Percentiles rank a stretch among this genome's conserved stretches.
phyloP scores from a whole-genome alignment of 2,329 filamentous ascomycete genomes.

The Pyricularia sp. region DNA sequence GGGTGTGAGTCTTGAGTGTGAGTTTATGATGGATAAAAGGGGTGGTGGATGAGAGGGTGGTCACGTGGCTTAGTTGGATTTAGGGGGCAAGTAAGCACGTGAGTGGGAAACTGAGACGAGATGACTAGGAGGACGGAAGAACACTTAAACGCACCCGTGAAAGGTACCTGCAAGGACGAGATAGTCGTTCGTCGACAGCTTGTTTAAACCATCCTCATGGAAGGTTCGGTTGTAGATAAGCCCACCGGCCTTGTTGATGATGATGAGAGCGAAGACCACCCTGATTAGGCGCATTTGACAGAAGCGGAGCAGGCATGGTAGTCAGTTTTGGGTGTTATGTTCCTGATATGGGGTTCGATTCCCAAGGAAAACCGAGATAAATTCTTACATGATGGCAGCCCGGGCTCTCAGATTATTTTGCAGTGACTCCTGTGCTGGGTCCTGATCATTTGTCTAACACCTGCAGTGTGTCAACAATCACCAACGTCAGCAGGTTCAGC shows the following conservation, averaged over 20 bases:
- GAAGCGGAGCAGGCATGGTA: background rate
- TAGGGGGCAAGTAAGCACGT: background rate
- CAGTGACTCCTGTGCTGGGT: background rate
- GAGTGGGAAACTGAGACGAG: background rate
- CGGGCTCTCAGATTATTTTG: background rate
- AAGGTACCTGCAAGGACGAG: constrained; percentile 95
- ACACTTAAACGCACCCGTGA: constrained; percentile 54
- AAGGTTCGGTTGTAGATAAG: constrained; percentile 95
- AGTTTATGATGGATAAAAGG: constrained; percentile 2
- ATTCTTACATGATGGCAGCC: background rate
- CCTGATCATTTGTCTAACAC: background rate
- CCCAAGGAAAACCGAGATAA: background rate
- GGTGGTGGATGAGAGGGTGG: constrained; percentile 11
- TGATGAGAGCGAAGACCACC: constrained; percentile 89
- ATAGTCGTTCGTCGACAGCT: constrained; percentile 89
- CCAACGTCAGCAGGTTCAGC: background rate
- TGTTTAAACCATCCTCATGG: constrained; percentile 68
- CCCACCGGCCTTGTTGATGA: constrained; percentile 97
- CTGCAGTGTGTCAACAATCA: background rate
- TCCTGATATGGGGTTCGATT: background rate
- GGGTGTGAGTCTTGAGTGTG: constrained; percentile 4
- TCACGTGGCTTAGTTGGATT: constrained; percentile 11
- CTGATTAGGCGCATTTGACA: constrained; percentile 30
- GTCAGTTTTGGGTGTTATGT: background rate
- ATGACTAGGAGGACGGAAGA: background rate